phyloP scores from a whole-genome alignment of 2,329 filamentous ascomycete genomes.

The Fusarium citri region DNA sequence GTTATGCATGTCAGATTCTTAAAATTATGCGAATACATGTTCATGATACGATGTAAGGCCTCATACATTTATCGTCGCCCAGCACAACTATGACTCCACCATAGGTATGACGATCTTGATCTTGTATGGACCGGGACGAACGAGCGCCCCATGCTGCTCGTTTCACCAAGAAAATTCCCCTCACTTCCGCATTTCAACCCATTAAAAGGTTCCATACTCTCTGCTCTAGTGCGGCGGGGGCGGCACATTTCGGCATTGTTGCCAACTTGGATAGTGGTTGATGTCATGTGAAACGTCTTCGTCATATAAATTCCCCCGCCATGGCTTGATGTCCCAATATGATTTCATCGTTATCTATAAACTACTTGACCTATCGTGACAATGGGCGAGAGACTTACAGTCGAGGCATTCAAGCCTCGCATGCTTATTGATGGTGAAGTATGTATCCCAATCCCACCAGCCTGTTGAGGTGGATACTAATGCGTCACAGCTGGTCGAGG shows the following conservation, averaged over 20 bases:
- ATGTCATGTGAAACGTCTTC: constrained; percentile 14
- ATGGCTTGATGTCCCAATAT: background rate
- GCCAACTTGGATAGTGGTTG: background rate
- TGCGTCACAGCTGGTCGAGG: constrained; percentile 25
- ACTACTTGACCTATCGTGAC: background rate
- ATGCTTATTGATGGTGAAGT: constrained; percentile 39
- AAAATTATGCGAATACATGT: background rate
- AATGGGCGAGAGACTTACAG: background rate
- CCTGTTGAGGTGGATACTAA: background rate
- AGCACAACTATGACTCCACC: background rate
- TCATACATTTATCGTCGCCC: background rate
- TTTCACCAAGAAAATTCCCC: background rate
- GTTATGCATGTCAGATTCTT: background rate
- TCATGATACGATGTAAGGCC: background rate
- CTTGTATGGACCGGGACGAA: background rate
- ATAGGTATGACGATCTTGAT: background rate
- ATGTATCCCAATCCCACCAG: background rate
- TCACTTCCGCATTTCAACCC: background rate
- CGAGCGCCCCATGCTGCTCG: background rate
- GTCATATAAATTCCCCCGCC: background rate
- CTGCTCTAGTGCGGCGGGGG: background rate
- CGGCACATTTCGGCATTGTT: constrained; percentile 4
- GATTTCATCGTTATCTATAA: background rate
- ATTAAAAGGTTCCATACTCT: background rate
- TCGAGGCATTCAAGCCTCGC: constrained; percentile 4